These are phyloP conservation scores for Neurospora sp. DNA, from an alignment of 495 filamentous ascomycete genomes.

Conservation along the genomic window DNA sequence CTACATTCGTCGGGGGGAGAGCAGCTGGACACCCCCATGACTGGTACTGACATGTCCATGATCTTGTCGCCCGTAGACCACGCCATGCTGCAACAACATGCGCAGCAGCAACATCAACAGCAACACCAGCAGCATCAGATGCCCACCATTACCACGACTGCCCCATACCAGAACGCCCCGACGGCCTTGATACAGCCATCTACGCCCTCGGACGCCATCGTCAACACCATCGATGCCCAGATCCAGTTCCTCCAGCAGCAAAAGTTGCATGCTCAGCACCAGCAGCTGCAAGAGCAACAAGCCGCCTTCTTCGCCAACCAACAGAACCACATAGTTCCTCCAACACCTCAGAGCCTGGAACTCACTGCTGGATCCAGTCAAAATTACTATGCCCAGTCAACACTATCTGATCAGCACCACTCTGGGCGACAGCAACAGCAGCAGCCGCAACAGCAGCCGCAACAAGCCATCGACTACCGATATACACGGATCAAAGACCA, in stretches of 20 bases:
- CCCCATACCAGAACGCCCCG: constrained; percentile 29
- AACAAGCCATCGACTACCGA: constrained; percentile 57
- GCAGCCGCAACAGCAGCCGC: constrained; percentile 39
- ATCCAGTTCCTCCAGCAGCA: constrained; percentile 57
- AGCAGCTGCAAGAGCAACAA: constrained; percentile 48
- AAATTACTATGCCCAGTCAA: constrained; percentile 35
- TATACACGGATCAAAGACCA: constrained; percentile 64
- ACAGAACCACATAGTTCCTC: constrained; percentile 61
- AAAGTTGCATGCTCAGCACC: constrained; percentile 40
- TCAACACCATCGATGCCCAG: constrained; percentile 45
- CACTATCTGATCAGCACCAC: constrained; percentile 47
- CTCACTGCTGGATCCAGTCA: constrained; percentile 58
- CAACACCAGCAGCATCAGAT: constrained; percentile 28
- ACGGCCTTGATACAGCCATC: constrained; percentile 34
- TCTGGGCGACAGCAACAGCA: constrained; percentile 42
- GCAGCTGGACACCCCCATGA: constrained; percentile 41
- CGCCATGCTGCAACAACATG: constrained; percentile 9
- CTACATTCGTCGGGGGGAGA: constrained; percentile 30
- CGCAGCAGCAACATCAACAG: background rate
- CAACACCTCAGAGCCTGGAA: constrained; percentile 88
- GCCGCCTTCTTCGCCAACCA: constrained; percentile 42
- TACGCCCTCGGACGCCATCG: constrained; percentile 32
- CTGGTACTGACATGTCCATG: constrained; percentile 30
- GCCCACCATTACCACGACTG: constrained; percentile 33
- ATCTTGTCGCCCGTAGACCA: constrained; percentile 29